phyloP scores from a whole-genome alignment of 176 grass and related monocot genomes.

The Phyllostachys edulis region DNA sequence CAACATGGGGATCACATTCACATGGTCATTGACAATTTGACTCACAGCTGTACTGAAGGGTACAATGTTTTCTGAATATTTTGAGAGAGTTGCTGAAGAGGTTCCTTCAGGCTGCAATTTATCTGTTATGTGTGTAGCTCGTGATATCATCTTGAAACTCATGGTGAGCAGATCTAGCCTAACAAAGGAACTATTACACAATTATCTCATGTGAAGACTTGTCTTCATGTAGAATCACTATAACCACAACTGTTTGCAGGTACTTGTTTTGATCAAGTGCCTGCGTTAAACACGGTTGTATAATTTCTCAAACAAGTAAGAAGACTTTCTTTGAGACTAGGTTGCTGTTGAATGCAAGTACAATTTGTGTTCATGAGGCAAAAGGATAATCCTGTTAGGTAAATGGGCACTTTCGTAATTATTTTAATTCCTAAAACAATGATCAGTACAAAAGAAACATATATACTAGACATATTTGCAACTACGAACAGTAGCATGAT shows the following conservation, averaged over 20 bases:
- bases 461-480: too few relatives aligned
- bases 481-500: too few relatives aligned
- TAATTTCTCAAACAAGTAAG: neutral
- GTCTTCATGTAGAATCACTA: neutral
- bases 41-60: neutral
- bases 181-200: neutral
- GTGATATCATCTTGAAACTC: neutral
- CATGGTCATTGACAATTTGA: neutral
- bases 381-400: neutral
- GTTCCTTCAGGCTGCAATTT: neutral
- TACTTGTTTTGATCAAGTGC: neutral
- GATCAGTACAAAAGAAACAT: too few relatives aligned
- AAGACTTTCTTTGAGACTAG: neutral
- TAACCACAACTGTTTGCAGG: neutral
- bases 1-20: neutral
- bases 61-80: neutral
- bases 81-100: neutral
- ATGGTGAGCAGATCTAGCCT: neutral
- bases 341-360: neutral
- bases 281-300: neutral
- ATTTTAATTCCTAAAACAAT: too few relatives aligned
- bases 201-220: neutral
- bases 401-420: too few relatives aligned
- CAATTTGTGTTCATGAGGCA: neutral
- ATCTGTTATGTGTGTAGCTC: neutral